Conservation (phyloP, 345 rosid genomes). For the Gossypium herbaceum region DNA sequence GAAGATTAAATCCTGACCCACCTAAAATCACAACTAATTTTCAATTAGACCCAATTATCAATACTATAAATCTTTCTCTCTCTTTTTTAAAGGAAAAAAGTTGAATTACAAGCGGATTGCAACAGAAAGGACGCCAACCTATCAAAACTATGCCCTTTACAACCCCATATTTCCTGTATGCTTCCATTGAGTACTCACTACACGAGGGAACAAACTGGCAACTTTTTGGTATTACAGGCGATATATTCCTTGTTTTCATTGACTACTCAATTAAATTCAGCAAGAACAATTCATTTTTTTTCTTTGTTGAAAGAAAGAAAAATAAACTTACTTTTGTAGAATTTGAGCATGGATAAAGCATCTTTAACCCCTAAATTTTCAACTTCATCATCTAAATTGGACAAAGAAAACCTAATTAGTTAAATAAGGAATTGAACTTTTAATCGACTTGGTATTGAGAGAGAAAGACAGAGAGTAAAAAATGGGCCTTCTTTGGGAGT, state of each 20-base stretch:
- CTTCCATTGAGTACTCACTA: constrained; percentile 87
- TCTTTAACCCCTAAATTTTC: constrained; percentile 64
- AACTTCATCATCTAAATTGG: constrained; percentile 37
- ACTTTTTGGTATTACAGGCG: constrained; percentile 70
- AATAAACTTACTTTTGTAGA: constrained; percentile 61
- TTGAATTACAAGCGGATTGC: constrained; percentile 52
- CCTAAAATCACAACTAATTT: constrained; percentile 27
- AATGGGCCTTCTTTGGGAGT: background rate
- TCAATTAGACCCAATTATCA: background rate
- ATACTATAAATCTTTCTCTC: background rate
- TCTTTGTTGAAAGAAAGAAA: background rate
- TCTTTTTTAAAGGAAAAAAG: background rate
- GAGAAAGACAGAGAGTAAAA: background rate
- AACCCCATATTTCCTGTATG: constrained; percentile 81
- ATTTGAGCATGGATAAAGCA: constrained; percentile 65
- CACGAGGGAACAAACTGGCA: constrained; percentile 80
- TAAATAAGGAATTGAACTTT: background rate
- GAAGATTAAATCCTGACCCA: constrained; percentile 90
- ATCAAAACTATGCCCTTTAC: constrained; percentile 66
- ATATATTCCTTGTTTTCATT: constrained; percentile 59
- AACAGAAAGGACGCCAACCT: constrained; percentile 74
- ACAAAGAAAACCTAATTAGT: background rate
- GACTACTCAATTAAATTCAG: background rate
- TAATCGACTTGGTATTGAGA: background rate
- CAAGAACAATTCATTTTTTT: background rate